Percentiles rank a stretch among this genome's conserved stretches.
These are phyloP conservation scores for Castanea mollissima DNA, from an alignment of 306 rosid species.

Conservation along the genomic window DNA sequence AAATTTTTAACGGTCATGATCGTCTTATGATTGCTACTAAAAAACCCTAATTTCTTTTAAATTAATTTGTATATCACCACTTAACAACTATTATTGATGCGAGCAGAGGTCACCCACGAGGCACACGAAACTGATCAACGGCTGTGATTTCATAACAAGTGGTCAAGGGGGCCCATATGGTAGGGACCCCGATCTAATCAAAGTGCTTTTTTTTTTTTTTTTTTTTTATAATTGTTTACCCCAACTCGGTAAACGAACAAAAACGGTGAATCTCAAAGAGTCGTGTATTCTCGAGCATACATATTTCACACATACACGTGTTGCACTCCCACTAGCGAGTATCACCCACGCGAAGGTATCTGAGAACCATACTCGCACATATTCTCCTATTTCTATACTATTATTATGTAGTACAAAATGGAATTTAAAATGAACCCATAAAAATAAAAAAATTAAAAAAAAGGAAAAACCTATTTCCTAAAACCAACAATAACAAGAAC, in stretches of 20 bases:
- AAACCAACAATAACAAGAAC: background rate
- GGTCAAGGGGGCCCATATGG: conserved; percentile 25
- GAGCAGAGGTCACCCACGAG: background rate
- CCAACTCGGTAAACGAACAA: background rate
- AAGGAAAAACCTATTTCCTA: conserved; percentile 5
- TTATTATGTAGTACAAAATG: too few relatives aligned
- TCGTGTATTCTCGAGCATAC: background rate
- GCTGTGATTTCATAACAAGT: conserved; percentile 29
- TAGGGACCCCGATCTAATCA: background rate
- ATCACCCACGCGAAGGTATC: conserved; percentile 1
- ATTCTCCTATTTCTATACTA: background rate
- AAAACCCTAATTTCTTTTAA: background rate
- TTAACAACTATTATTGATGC: background rate
- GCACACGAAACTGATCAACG: background rate
- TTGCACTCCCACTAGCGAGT: conserved; percentile 13
- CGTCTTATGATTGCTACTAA: background rate
- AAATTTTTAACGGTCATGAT: background rate
- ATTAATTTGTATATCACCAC: background rate
- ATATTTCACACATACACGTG: conserved; percentile 45
- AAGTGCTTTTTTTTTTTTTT: background rate
- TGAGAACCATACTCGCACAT: background rate
- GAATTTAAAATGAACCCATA: background rate
- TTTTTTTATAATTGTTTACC: background rate
- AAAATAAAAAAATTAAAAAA: background rate
- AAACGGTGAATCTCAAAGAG: conserved; percentile 21